These are phyloP conservation scores for Talaromyces islandicus DNA, from an alignment of 2,329 filamentous ascomycete species.

Conservation along the genomic window DNA sequence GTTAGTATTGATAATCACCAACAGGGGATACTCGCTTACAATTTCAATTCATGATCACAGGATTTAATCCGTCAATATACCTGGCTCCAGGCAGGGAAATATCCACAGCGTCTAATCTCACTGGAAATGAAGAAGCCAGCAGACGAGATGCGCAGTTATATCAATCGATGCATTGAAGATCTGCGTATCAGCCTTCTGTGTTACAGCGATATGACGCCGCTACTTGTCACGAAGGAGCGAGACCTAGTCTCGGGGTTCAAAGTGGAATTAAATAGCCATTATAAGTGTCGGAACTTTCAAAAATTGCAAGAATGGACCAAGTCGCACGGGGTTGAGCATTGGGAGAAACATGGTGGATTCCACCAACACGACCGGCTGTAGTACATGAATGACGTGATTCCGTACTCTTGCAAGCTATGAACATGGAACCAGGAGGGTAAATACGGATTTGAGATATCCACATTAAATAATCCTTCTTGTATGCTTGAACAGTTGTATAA, in stretches of 20 bases:
- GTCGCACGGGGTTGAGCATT: conserved; percentile 1
- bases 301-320: conserved; percentile 2
- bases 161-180: conserved; percentile 2
- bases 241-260: background rate
- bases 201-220: background rate
- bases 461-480: no score
- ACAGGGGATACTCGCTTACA: background rate
- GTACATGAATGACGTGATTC: background rate
- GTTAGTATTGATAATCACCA: background rate
- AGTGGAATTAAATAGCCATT: conserved; percentile 1
- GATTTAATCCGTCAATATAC: conserved; percentile 7
- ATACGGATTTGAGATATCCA: no score
- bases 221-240: conserved; percentile 3
- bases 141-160: background rate
- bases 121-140: conserved; percentile 1
- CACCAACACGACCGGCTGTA: background rate
- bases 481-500: no score
- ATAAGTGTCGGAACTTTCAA: conserved; percentile 1
- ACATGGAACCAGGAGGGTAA: no score
- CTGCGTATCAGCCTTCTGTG: conserved; percentile 4
- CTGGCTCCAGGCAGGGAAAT: background rate
- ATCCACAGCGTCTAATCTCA: background rate
- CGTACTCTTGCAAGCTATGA: background rate
- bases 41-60: background rate
- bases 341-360: background rate